Conservation (phyloP, 2,329 filamentous ascomycete species). For the Xylariaceae sp. region DNA sequence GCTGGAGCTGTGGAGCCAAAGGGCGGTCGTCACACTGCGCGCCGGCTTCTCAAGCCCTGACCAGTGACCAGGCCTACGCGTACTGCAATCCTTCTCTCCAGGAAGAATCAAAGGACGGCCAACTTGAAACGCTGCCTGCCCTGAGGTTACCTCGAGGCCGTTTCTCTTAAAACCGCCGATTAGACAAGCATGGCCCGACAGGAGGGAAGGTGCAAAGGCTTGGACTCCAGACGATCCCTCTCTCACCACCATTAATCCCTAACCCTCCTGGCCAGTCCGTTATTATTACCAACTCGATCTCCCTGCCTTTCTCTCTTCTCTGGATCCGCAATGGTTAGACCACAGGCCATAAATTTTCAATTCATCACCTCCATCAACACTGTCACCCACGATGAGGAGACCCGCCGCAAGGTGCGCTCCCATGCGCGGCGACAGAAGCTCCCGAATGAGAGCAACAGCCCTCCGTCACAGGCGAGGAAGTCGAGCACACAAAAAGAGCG, state of each 20-base stretch:
- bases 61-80: not conserved
- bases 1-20: not conserved
- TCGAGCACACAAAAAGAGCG: constrained; percentile 31
- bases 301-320: not conserved
- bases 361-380: constrained; percentile 36
- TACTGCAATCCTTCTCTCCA: not conserved
- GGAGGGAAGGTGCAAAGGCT: constrained; percentile 1
- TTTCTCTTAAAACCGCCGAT: constrained; percentile 6
- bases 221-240: not conserved
- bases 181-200: constrained; percentile 5
- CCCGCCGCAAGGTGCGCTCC: constrained; percentile 33
- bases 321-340: constrained; percentile 15
- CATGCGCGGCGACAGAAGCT: constrained; percentile 33
- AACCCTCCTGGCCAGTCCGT: not conserved
- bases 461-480: constrained; percentile 25
- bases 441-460: constrained; percentile 23
- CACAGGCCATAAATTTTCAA: constrained; percentile 28
- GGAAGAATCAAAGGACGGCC: constrained; percentile 5
- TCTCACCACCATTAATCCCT: not conserved
- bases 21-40: not conserved
- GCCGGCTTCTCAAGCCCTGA: not conserved
- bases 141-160: not conserved
- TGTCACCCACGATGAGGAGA: constrained; percentile 33
- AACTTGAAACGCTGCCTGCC: constrained; percentile 2
- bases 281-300: not conserved